Evolutionary conservation across 2,329 filamentous ascomycete genomes (phyloP).

Genomic region (Teratosphaeria zuluensis): DNA sequence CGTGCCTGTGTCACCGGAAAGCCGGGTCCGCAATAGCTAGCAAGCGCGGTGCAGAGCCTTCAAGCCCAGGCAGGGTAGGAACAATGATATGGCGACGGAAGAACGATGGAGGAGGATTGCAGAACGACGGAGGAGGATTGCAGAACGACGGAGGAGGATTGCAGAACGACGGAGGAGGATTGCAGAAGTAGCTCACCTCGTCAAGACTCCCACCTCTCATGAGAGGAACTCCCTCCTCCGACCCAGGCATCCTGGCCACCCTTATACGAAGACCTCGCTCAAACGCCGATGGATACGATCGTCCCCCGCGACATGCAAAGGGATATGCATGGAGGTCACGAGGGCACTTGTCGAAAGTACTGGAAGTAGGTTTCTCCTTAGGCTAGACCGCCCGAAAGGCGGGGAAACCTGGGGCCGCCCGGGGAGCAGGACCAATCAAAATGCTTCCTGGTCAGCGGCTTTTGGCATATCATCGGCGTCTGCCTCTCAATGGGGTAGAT

Average conservation of each 20-base stretch:
- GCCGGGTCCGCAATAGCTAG: background rate
- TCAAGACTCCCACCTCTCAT: background rate
- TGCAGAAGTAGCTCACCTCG: conserved; percentile 1
- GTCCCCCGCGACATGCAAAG: background rate
- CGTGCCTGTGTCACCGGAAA: too few relatives aligned
- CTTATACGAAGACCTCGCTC: background rate
- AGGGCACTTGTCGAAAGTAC: background rate
- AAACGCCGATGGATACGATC: background rate
- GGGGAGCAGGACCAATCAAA: background rate
- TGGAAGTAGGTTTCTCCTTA: background rate
- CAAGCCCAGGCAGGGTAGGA: background rate
- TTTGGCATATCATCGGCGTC: background rate
- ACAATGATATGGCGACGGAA: background rate
- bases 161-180: background rate
- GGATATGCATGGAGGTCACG: background rate
- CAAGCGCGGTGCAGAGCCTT: background rate
- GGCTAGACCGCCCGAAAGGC: background rate
- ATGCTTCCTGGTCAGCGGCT: background rate
- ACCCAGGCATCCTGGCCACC: background rate
- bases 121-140: background rate
- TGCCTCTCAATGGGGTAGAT: background rate
- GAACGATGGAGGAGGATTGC: background rate
- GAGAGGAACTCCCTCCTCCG: conserved; percentile 2
- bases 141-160: background rate
- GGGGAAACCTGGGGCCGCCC: background rate